These are phyloP conservation scores for Hanseniaspora sp. DNA, from an alignment of 1,139 yeast genomes.

Conservation along the genomic window DNA sequence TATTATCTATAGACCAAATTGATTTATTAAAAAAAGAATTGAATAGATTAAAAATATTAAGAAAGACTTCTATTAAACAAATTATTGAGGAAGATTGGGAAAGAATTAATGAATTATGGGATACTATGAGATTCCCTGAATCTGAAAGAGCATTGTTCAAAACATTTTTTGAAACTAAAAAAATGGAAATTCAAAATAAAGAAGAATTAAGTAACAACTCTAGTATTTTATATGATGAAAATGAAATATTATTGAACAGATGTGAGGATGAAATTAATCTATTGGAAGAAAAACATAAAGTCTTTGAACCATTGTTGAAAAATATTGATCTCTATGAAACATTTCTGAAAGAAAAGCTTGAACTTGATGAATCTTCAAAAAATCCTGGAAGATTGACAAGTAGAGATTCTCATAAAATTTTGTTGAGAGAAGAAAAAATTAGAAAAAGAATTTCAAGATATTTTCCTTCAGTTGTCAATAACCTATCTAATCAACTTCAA, in stretches of 20 bases:
- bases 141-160: conserved; percentile 35
- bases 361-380: conserved; percentile 57
- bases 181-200: neutral
- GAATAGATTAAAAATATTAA: conserved; percentile 45
- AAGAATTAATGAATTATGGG: conserved; percentile 55
- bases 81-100: conserved; percentile 53
- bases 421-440: conserved; percentile 67
- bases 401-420: conserved; percentile 66
- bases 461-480: conserved; percentile 52
- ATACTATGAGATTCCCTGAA: conserved; percentile 45
- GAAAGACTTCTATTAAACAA: conserved; percentile 53
- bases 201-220: conserved; percentile 19
- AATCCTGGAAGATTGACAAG: conserved; percentile 71
- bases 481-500: conserved; percentile 39
- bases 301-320: conserved; percentile 45
- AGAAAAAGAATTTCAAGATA: conserved; percentile 55
- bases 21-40: conserved; percentile 40
- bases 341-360: conserved; percentile 49
- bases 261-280: conserved; percentile 54
- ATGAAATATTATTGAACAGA: conserved; percentile 35
- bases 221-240: conserved; percentile 25
- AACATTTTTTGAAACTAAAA: conserved; percentile 25
- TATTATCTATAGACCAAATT: neutral
- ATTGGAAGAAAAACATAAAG: conserved; percentile 42
- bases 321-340: conserved; percentile 45